Percentiles rank a stretch among this genome's conserved stretches.
Conservation (phyloP, 2,329 filamentous ascomycete genomes). For the Trichoderma aggressivum region DNA sequence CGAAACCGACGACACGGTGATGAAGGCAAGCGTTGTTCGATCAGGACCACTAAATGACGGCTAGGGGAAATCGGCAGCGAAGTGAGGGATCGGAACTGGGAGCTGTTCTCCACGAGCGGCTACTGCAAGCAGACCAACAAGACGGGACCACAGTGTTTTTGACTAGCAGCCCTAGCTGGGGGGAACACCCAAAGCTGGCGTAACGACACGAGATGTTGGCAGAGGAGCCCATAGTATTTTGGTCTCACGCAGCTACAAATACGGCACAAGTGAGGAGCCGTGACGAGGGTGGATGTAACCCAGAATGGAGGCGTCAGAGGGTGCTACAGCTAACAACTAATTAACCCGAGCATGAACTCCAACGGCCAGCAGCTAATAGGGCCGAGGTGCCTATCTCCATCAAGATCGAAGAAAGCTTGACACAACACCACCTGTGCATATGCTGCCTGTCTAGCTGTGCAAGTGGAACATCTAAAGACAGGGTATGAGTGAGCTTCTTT, state of each 20-base stretch:
- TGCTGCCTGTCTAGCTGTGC: neutral
- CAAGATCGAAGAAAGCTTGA: neutral
- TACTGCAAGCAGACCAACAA: slow-evolving; percentile 9
- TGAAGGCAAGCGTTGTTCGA: slow-evolving; percentile 8
- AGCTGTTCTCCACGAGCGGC: slow-evolving; percentile 11
- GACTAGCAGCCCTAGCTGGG: slow-evolving; percentile 8
- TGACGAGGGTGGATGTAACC: slow-evolving; percentile 19
- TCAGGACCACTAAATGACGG: neutral
- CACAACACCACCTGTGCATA: neutral
- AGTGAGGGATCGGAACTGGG: slow-evolving; percentile 17
- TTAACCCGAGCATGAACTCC: neutral
- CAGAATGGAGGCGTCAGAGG: neutral
- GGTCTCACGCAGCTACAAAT: slow-evolving; percentile 4
- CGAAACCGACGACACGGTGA: neutral
- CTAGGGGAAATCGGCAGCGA: slow-evolving; percentile 16
- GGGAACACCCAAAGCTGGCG: neutral
- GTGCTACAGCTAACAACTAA: neutral
- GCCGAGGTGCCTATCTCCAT: neutral
- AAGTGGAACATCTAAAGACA: neutral
- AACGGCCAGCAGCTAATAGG: neutral
- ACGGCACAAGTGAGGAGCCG: neutral
- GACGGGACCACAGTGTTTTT: slow-evolving; percentile 17
- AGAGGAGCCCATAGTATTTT: neutral
- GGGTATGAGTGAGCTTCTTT: neutral
- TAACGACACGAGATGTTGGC: neutral